Evolutionary conservation across 495 filamentous ascomycete genomes (phyloP).

Genomic region (Amphirosellinia nigrospora): DNA sequence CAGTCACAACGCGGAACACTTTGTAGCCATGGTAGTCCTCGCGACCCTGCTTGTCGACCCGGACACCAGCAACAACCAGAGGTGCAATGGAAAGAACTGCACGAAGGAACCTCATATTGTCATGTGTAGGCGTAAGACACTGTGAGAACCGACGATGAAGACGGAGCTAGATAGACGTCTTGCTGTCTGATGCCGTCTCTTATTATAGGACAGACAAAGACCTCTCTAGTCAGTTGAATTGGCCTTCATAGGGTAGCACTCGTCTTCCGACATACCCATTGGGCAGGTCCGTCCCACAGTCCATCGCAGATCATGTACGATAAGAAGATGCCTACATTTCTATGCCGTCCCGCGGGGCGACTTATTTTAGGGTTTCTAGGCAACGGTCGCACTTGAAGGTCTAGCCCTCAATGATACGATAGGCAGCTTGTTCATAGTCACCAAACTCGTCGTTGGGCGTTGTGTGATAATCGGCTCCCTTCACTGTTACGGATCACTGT

Average conservation of each 20-base stretch:
- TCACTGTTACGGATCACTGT: not conserved
- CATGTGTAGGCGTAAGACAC: conserved; percentile 7
- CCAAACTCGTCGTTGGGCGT: not conserved
- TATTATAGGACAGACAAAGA: conserved; percentile 12
- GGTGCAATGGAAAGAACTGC: conserved; percentile 31
- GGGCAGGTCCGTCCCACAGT: conserved; percentile 31
- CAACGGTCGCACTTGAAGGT: not conserved
- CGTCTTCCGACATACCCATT: conserved; percentile 33
- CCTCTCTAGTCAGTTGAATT: conserved; percentile 3
- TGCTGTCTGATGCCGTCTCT: conserved; percentile 12
- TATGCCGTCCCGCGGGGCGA: not conserved
- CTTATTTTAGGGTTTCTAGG: not conserved
- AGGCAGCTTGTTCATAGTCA: not conserved
- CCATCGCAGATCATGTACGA: conserved; percentile 20
- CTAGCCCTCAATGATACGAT: not conserved
- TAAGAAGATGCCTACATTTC: conserved; percentile 14
- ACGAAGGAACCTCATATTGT: conserved; percentile 36
- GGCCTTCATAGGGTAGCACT: conserved; percentile 24
- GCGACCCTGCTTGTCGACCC: conserved; percentile 36
- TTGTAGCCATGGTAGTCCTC: conserved; percentile 53
- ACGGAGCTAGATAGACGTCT: not conserved
- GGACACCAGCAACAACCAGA: conserved; percentile 27
- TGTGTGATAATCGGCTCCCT: not conserved
- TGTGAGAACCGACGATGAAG: not conserved
- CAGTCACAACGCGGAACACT: conserved; percentile 45